Conservation (phyloP, 768 basidiomycete species). For the Hygrophoropsis aurantiaca region DNA sequence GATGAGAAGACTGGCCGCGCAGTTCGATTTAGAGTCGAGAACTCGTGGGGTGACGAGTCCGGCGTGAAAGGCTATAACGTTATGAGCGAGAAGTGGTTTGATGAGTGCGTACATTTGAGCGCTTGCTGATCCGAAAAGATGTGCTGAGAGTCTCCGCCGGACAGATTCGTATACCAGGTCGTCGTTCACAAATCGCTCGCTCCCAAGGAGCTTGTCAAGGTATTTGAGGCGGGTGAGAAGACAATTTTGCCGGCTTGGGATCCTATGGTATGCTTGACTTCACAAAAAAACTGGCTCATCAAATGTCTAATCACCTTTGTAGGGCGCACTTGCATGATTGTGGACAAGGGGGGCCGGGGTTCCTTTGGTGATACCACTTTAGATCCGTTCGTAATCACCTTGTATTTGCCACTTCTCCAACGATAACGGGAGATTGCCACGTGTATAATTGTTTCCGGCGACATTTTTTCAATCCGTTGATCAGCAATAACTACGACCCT, state of each 20-base stretch:
- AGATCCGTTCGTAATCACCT: background rate
- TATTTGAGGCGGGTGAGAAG: conserved; percentile 68
- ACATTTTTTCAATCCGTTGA: no score
- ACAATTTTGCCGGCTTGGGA: conserved; percentile 88
- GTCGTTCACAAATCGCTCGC: conserved; percentile 83
- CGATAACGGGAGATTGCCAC: no score
- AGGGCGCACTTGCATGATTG: background rate
- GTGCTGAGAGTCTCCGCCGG: background rate
- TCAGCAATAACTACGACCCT: no score
- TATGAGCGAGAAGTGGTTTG: conserved; percentile 93
- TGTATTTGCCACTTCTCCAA: no score
- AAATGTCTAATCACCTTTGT: background rate
- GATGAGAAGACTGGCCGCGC: conserved; percentile 68
- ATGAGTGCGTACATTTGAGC: conserved; percentile 55
- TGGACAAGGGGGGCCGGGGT: no score
- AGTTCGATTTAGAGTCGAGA: conserved; percentile 94
- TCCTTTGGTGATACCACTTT: no score
- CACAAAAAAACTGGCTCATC: background rate
- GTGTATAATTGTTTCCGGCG: no score
- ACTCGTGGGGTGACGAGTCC: conserved; percentile 81
- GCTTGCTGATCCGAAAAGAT: background rate
- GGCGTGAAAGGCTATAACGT: conserved; percentile 89
- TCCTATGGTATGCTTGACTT: background rate
- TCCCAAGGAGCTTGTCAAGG: conserved; percentile 75
- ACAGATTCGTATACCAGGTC: conserved; percentile 88